Conservation (phyloP, 352 stramenopile genomes). For the Globisporangium megalacanthum region DNA sequence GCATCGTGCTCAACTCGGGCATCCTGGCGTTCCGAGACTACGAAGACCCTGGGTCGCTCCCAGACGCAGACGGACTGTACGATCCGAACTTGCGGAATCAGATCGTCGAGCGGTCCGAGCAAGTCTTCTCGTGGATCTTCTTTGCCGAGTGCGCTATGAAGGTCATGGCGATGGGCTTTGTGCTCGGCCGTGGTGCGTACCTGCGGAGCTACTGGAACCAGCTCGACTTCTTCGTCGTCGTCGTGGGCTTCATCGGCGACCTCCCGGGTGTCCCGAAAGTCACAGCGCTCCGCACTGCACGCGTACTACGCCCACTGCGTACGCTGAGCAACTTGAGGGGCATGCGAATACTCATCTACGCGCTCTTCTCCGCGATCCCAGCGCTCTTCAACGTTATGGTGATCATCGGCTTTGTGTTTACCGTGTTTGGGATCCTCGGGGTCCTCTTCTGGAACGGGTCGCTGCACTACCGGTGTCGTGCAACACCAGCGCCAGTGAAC, state of each 20-base stretch:
- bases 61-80: constrained; percentile 19
- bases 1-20: constrained; percentile 64
- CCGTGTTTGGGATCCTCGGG: constrained; percentile 66
- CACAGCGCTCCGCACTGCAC: constrained; percentile 24
- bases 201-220: constrained; percentile 76
- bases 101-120: constrained; percentile 34
- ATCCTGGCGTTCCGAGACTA: constrained; percentile 61
- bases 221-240: constrained; percentile 84
- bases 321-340: constrained; percentile 41
- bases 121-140: constrained; percentile 57
- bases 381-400: constrained; percentile 65
- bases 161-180: constrained; percentile 70
- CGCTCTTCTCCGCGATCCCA: constrained; percentile 49
- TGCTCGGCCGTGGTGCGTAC: constrained; percentile 50
- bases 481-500: constrained; percentile 45
- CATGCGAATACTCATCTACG: constrained; percentile 48
- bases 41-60: constrained; percentile 25
- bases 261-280: constrained; percentile 34
- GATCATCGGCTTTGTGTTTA: constrained; percentile 61
- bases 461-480: constrained; percentile 41
- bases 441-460: constrained; percentile 54
- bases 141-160: constrained; percentile 73
- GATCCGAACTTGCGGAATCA: constrained; percentile 25
- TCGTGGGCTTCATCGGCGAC: constrained; percentile 34
- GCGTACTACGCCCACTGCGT: constrained; percentile 57